Conservation (phyloP, 176 grass and related monocot genomes). For the Rhipidocladum racemiflorum region DNA sequence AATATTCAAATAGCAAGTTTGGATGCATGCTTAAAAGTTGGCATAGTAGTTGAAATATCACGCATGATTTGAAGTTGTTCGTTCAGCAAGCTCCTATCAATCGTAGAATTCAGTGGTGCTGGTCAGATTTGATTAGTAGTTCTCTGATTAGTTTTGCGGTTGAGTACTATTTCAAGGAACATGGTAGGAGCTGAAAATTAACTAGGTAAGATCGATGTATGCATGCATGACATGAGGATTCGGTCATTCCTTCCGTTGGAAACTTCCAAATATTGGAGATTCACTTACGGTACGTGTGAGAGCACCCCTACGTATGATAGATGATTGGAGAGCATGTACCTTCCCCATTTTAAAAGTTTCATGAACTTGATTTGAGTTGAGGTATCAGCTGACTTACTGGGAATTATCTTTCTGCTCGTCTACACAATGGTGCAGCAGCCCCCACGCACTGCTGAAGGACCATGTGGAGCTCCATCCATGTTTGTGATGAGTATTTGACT, state of each 20-base stretch:
- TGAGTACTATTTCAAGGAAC: background rate
- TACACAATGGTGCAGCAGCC: too few relatives aligned
- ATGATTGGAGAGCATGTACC: too few relatives aligned
- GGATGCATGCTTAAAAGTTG: slow-evolving; percentile 2
- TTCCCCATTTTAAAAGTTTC: background rate
- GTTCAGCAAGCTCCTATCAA: slow-evolving; percentile 4
- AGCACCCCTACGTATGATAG: too few relatives aligned
- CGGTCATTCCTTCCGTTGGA: background rate
- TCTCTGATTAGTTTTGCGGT: background rate
- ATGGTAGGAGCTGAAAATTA: background rate
- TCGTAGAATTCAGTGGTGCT: background rate
- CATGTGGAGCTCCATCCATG: too few relatives aligned
- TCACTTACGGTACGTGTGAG: background rate
- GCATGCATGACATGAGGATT: slow-evolving; percentile 21
- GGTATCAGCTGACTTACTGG: background rate
- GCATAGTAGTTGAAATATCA: slow-evolving; percentile 32
- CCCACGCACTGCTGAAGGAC: too few relatives aligned
- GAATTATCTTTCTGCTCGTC: too few relatives aligned
- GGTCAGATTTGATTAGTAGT: background rate
- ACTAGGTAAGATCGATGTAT: background rate
- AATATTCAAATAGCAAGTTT: slow-evolving; percentile 6
- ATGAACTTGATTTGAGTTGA: background rate
- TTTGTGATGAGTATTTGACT: too few relatives aligned
- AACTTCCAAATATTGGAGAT: background rate
- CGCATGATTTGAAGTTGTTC: slow-evolving; percentile 20